Evolutionary conservation across 768 basidiomycete genomes (phyloP).

Genomic region (Royoungia palumana): DNA sequence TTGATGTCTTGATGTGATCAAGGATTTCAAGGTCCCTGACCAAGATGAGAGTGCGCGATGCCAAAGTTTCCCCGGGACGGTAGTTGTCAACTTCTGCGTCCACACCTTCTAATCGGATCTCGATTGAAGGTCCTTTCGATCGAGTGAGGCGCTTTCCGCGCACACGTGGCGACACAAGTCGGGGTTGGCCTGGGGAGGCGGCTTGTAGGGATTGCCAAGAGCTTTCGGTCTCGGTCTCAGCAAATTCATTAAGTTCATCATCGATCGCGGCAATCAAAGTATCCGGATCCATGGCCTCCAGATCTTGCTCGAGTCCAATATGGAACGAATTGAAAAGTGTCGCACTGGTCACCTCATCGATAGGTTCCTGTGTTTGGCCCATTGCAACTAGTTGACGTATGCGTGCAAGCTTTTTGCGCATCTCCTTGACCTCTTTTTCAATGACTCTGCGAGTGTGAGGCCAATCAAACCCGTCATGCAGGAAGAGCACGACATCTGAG

Average conservation of each 20-base stretch:
- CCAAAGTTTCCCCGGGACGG: constrained; percentile 48
- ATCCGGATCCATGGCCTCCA: constrained; percentile 69
- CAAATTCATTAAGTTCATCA: constrained; percentile 76
- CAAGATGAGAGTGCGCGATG: constrained; percentile 64
- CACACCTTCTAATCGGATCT: constrained; percentile 69
- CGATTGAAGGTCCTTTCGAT: constrained; percentile 77
- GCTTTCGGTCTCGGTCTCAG: constrained; percentile 72
- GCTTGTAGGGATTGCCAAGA: constrained; percentile 89
- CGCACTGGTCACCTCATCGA: constrained; percentile 65
- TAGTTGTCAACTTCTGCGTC: constrained; percentile 68
- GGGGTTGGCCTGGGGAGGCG: constrained; percentile 40
- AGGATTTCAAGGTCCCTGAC: constrained; percentile 81
- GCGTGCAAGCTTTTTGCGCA: constrained; percentile 80
- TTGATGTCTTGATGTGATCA: constrained; percentile 97
- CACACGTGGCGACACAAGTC: constrained; percentile 35
- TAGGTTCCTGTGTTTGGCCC: constrained; percentile 82
- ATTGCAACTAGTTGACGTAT: constrained; percentile 89
- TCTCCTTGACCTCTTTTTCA: constrained; percentile 83
- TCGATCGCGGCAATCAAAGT: constrained; percentile 89
- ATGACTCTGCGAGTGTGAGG: constrained; percentile 76
- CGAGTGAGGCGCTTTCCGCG: constrained; percentile 64
- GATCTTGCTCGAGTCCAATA: constrained; percentile 81
- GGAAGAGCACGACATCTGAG: constrained; percentile 61
- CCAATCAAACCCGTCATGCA: constrained; percentile 98
- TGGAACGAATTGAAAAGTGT: constrained; percentile 93